Conservation (phyloP, 805 yeast genomes). For the Zygoascus bituminiphila region DNA sequence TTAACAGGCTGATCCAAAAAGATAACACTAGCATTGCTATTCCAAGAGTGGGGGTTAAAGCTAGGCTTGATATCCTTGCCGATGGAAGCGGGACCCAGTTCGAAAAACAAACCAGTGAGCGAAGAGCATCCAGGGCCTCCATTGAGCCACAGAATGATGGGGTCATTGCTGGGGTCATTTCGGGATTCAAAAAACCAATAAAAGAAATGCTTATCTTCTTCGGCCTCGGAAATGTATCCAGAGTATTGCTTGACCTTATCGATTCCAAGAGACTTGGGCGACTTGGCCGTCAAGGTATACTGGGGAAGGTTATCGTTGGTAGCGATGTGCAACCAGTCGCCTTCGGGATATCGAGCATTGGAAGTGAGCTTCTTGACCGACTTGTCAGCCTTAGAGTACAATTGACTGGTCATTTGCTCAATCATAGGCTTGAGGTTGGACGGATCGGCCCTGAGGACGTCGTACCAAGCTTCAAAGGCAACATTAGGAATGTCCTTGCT, state of each 20-base stretch:
- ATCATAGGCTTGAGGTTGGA: conserved; percentile 21
- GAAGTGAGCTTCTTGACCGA: neutral
- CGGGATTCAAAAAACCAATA: conserved; percentile 86
- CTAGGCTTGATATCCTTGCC: conserved; percentile 63
- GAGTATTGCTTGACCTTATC: conserved; percentile 75
- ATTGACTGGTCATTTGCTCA: conserved; percentile 8
- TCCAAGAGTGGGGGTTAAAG: conserved; percentile 85
- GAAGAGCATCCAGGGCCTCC: conserved; percentile 99
- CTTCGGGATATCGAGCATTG: neutral
- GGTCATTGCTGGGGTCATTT: conserved; percentile 78
- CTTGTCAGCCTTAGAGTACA: neutral
- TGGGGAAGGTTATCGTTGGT: conserved; percentile 33
- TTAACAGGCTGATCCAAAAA: conserved; percentile 93
- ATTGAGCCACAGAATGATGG: conserved; percentile 81
- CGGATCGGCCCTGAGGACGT: conserved; percentile 24
- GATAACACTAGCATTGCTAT: conserved; percentile 81
- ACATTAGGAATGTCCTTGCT: conserved; percentile 22
- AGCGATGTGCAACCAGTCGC: conserved; percentile 32
- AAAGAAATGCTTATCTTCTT: conserved; percentile 86
- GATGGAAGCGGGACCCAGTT: conserved; percentile 83
- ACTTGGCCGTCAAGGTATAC: conserved; percentile 54
- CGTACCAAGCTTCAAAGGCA: conserved; percentile 26
- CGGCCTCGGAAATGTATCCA: conserved; percentile 69
- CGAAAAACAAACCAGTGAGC: conserved; percentile 84
- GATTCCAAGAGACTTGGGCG: conserved; percentile 62